Conservation (phyloP, 2,329 filamentous ascomycete species). For the Sporothrix sp. region DNA sequence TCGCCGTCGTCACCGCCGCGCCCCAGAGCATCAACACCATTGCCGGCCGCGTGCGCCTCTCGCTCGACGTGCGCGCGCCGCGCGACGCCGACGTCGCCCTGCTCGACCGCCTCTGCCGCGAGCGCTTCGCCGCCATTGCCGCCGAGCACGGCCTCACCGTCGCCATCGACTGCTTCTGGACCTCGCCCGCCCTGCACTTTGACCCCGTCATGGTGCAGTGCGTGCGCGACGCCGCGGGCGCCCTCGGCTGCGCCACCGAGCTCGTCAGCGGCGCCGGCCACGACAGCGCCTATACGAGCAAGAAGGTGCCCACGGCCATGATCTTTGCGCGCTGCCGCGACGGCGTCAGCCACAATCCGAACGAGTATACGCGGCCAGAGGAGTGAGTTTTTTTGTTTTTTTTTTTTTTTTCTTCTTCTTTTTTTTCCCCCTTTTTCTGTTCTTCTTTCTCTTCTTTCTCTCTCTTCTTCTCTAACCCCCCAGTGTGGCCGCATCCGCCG, state of each 20-base stretch:
- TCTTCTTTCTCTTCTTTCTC: too few species aligned
- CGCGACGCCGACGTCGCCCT: slow-evolving; percentile 45
- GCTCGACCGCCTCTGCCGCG: slow-evolving; percentile 35
- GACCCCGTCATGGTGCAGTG: slow-evolving; percentile 17
- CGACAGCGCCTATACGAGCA: slow-evolving; percentile 49
- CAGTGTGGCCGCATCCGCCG: slow-evolving; percentile 10
- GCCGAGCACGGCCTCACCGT: slow-evolving; percentile 7
- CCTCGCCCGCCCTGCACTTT: slow-evolving; percentile 14
- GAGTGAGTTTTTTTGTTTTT: too few species aligned
- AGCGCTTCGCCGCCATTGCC: slow-evolving; percentile 11
- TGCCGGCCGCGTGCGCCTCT: slow-evolving; percentile 56
- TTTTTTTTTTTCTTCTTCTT: too few species aligned
- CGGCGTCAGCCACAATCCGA: slow-evolving; percentile 54
- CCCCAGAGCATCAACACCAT: slow-evolving; percentile 68
- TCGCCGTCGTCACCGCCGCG: slow-evolving; percentile 54
- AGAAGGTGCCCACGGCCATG: slow-evolving; percentile 54
- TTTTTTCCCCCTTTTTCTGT: too few species aligned
- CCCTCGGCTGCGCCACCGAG: slow-evolving; percentile 9
- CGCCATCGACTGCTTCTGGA: slow-evolving; percentile 15
- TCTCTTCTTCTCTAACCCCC: too few species aligned
- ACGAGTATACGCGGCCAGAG: slow-evolving; percentile 50
- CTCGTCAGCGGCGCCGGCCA: slow-evolving; percentile 32
- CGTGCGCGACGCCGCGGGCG: slow-evolving; percentile 8
- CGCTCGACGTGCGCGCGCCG: slow-evolving; percentile 55
- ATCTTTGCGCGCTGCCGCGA: slow-evolving; percentile 56